Base-by-base conservation (phyloP, 192 early-diverging fungal genomes). In the Phlyctochytrium planicorne region DNA sequence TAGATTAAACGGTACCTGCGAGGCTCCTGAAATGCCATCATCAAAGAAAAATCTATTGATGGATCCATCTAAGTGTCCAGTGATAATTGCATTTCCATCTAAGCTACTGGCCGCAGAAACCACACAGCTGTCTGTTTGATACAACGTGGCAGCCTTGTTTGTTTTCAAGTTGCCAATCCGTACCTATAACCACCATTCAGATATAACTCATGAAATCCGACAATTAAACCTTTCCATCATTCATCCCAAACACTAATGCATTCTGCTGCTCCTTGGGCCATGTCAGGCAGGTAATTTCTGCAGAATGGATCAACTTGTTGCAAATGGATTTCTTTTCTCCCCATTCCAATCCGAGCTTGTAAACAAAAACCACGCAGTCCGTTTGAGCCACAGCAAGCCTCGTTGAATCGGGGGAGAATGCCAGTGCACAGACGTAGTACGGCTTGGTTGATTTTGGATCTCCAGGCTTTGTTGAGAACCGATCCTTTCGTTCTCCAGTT, bases 321-420 rank as follows among this genome's bases (percentile, higher is more conserved):
- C 84, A 85, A 53, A 88, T 88, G 23, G 75, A 77, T 52, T 88
- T 88, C 52, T 88, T 88, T 61, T 88, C 86, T 17, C 86, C 86
- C 86, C 86, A 88, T 36, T 88, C 86, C 30, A 85, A 70, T 2
- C 86, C 86, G 16, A 88, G 71, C 55, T 82, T 88, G 76, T 88
- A 88, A 4, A 88, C 85, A 63, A 85, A 88, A 10, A 88, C 85
- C 17, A 81, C 81, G 66, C 76, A 74, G 66, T 88, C 86, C 16
- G 78, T 72, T 62, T 88, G 86, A 0, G 86, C 86, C 20, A 88
- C 82, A 1, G 86, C 86, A 27, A 88, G 75, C 59, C 82, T 84
- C 25, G 84, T 82, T 17, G 78, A 80, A 68, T 88, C 86, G 32
- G 86, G 85, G 10, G 85, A 85, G 55, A 88, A 88, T 4, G 85